These are phyloP conservation scores for Grosmannia clavigera DNA, from an alignment of 2,329 filamentous ascomycete genomes.

Conservation along the genomic window DNA sequence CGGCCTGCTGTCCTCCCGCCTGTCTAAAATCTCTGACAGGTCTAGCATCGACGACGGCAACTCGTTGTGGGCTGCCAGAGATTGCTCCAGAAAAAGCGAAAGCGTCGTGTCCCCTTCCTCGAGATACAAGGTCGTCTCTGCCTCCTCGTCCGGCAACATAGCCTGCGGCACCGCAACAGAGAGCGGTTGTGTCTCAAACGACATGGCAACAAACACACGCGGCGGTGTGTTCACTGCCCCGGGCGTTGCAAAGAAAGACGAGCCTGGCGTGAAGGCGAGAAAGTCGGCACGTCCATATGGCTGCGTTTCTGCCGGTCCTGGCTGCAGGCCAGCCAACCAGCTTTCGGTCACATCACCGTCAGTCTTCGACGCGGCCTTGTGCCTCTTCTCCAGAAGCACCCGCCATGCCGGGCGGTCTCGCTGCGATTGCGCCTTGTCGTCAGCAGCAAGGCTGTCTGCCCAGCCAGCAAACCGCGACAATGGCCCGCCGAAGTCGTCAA, in stretches of 20 bases:
- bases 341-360: background rate
- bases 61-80: constrained; percentile 57
- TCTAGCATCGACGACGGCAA: constrained; percentile 48
- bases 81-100: constrained; percentile 66
- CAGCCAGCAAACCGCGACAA: constrained; percentile 18
- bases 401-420: background rate
- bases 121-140: constrained; percentile 1
- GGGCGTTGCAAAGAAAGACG: background rate
- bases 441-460: background rate
- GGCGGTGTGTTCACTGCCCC: background rate
- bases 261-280: background rate
- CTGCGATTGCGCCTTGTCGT: background rate
- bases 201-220: constrained; percentile 14
- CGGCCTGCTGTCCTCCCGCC: background rate
- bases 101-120: constrained; percentile 17
- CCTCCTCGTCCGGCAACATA: constrained; percentile 12
- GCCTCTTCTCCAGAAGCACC: background rate
- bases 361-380: background rate
- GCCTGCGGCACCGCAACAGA: constrained; percentile 25
- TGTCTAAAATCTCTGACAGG: constrained; percentile 11
- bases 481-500: constrained; percentile 30
- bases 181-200: constrained; percentile 34
- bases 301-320: background rate
- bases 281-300: background rate
- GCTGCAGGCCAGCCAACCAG: background rate